Base-by-base conservation (phyloP, 129 eudicot genomes). In the Artemisia annua region DNA sequence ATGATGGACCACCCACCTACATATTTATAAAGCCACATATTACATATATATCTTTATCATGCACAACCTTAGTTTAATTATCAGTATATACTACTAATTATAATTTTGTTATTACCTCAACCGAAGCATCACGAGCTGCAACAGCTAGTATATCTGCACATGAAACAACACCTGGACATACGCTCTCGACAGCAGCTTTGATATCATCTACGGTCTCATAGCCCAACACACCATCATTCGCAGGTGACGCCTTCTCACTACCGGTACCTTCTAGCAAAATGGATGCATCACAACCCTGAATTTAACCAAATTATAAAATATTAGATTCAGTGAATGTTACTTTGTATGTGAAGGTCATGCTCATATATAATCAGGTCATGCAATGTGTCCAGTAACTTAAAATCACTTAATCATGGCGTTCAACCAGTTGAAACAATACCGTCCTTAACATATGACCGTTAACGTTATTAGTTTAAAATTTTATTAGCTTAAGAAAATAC, bases 231-330 rank as follows among this genome's bases (percentile, higher is more conserved):
- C 88, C 90, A 2, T 66, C 66, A 78, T 88, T 91, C 60, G 83
- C 77, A 39, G 58, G 58, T 8, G 88, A 85, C 57, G 70, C 67
- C 65, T 86, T 86, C 72, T 91, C 97, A 44, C 76, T 79, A 12
- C 63, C 59, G 12, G 78, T 65, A 10, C 82, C 79, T 19, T 86
- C 70, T 69, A 91, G 86, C 65, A 91, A 74, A 67, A 91, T 84
- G 49, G 97, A 91, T 32, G 80, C 97, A 86, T 91, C 97, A 79
- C 97, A 91, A 7, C 97, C 97, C 97, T 91, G 55, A 26, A 74
- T 60, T 43, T 55, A 16, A 9, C 11, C 28, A 17, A 15, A 19
- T 68, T 68, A 24, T 5, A 4, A 30, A 35, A 35, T 35, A 35
- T 35, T 35, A 35, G 44, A 5, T 5, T 35, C 44, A 35, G 0